Evolutionary conservation across 2,329 filamentous ascomycete species (phyloP).

Genomic region (Pezizomycotina sp.): DNA sequence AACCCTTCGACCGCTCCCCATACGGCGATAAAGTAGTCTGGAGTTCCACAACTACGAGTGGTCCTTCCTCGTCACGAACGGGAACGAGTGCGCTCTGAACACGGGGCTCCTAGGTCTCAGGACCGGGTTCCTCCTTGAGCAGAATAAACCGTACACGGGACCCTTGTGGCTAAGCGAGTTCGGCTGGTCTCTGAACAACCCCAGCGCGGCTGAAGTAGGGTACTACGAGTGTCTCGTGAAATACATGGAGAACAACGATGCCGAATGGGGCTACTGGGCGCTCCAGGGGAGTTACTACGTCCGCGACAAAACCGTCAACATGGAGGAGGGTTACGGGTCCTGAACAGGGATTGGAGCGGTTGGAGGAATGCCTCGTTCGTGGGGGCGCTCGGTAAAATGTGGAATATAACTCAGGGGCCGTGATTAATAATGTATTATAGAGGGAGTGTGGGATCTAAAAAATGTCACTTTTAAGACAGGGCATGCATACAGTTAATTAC

Average conservation of each 20-base stretch:
- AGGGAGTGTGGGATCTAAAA: too few species aligned
- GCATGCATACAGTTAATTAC: too few species aligned
- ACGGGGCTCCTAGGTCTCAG: constrained; percentile 34
- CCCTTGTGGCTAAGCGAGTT: constrained; percentile 45
- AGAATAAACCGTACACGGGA: constrained; percentile 35
- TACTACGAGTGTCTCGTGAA: constrained; percentile 39
- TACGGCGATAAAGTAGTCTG: constrained; percentile 41
- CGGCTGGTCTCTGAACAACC: constrained; percentile 37
- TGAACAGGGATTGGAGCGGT: constrained; percentile 48
- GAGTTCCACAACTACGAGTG: constrained; percentile 44
- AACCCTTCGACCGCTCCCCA: constrained; percentile 32
- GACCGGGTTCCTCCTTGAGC: constrained; percentile 38
- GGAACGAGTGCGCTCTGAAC: constrained; percentile 33
- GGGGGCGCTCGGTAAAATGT: too few species aligned
- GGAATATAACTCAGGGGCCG: too few species aligned
- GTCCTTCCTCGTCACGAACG: constrained; percentile 35
- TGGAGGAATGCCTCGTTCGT: too few species aligned
- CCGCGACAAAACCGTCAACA: constrained; percentile 35
- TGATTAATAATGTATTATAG: too few species aligned
- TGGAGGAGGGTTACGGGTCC: constrained; percentile 39
- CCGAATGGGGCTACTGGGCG: constrained; percentile 45
- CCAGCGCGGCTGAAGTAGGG: constrained; percentile 32
- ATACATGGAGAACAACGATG: constrained; percentile 40
- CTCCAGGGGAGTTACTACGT: constrained; percentile 44
- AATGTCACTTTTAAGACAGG: too few species aligned